A percentile compares a stretch with the other conserved stretches of the same genome.
phyloP scores from a whole-genome alignment of 2,329 filamentous ascomycete genomes.

The Talaromyces rugulosus region DNA sequence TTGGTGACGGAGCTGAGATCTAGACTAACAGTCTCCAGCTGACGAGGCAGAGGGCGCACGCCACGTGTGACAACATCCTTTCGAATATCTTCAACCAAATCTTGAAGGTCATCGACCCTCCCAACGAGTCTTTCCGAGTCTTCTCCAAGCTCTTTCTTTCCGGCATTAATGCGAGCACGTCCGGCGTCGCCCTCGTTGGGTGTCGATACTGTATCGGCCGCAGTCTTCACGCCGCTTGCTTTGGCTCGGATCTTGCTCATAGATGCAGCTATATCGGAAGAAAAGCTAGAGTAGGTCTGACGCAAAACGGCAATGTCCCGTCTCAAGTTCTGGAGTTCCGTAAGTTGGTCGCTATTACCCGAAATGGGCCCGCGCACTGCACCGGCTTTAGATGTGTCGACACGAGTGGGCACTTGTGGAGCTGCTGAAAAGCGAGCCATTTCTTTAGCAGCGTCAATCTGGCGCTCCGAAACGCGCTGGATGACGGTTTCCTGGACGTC shows the following conservation, averaged over 20 bases:
- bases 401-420: constrained; percentile 36
- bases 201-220: constrained; percentile 67
- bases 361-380: constrained; percentile 20
- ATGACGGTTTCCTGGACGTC: constrained; percentile 78
- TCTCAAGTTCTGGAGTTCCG: constrained; percentile 75
- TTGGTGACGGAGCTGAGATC: constrained; percentile 77
- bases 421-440: constrained; percentile 64
- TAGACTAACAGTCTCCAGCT: constrained; percentile 83
- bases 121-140: constrained; percentile 89
- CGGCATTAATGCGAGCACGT: constrained; percentile 75
- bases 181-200: constrained; percentile 73
- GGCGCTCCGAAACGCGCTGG: constrained; percentile 81
- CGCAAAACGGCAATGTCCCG: constrained; percentile 86
- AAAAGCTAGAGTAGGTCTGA: constrained; percentile 89
- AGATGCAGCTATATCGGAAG: constrained; percentile 79
- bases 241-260: constrained; percentile 82
- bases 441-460: constrained; percentile 84
- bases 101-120: constrained; percentile 94
- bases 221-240: constrained; percentile 73
- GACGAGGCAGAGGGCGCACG: constrained; percentile 82
- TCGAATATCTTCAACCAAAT: constrained; percentile 90
- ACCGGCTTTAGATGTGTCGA: constrained; percentile 20
- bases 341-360: constrained; percentile 58
- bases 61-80: constrained; percentile 95
- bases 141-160: constrained; percentile 79